Percentiles rank a stretch among this genome's conserved stretches.
Evolutionary conservation across 202 grass and related monocot species (phyloP).

Genomic region (Saccharum hybrid): DNA sequence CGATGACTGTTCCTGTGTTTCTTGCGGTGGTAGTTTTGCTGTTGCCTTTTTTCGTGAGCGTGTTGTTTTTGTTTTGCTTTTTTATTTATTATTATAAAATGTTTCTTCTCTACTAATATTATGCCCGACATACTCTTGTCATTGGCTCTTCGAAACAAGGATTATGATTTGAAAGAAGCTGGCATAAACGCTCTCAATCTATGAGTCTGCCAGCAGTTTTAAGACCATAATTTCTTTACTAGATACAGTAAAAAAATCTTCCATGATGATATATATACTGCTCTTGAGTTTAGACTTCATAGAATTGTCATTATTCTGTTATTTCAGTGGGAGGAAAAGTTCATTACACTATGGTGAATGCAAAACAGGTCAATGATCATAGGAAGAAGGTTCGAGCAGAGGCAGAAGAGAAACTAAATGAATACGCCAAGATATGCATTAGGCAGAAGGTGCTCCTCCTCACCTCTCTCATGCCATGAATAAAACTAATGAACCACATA

Average conservation of each 20-base stretch:
- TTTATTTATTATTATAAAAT: no score
- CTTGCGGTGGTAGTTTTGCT: no score
- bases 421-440: constrained; percentile 54
- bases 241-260: background rate
- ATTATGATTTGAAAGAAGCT: no score
- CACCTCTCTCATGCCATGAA: background rate
- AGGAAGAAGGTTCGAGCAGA: constrained; percentile 47
- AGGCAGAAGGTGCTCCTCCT: constrained; percentile 50
- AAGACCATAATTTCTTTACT: background rate
- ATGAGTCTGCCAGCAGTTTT: background rate
- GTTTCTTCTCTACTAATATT: no score
- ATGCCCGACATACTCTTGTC: no score
- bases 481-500: background rate
- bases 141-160: no score
- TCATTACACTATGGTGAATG: constrained; percentile 45
- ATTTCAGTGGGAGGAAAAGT: constrained; percentile 60
- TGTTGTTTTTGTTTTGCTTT: no score
- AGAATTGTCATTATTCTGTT: background rate
- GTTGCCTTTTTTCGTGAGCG: no score
- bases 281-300: background rate
- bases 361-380: constrained; percentile 50
- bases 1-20: no score
- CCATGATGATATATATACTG: background rate
- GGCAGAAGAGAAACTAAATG: constrained; percentile 49
- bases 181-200: no score